These are phyloP conservation scores for Gaeumannomyces tritici DNA, from an alignment of 2,329 filamentous ascomycete genomes.

Conservation along the genomic window DNA sequence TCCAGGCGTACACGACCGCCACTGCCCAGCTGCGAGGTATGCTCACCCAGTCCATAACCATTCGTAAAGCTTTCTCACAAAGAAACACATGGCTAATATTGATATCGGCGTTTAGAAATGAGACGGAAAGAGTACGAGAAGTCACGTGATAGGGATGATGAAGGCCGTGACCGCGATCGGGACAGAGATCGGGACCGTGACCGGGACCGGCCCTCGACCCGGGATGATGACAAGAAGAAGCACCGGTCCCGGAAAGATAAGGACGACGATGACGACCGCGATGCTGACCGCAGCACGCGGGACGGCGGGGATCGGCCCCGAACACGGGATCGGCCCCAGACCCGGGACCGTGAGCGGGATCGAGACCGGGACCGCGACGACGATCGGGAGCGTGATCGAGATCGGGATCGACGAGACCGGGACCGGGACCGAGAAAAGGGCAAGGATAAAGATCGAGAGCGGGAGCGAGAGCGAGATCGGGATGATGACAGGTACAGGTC, in stretches of 20 bases:
- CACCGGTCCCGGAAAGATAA: conserved; percentile 11
- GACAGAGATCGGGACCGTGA: conserved; percentile 2
- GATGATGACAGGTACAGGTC: background rate
- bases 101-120: conserved; percentile 14
- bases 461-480: conserved; percentile 10
- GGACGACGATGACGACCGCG: conserved; percentile 18
- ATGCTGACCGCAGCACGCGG: conserved; percentile 10
- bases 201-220: conserved; percentile 1
- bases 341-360: background rate
- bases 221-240: conserved; percentile 1
- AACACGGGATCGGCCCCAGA: background rate
- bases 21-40: conserved; percentile 75
- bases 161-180: conserved; percentile 1
- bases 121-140: conserved; percentile 28
- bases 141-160: background rate
- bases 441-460: conserved; percentile 15
- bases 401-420: background rate
- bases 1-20: conserved; percentile 73
- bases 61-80: background rate
- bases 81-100: background rate
- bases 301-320: conserved; percentile 6
- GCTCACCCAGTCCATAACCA: conserved; percentile 14
- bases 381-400: conserved; percentile 15
- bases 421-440: conserved; percentile 7
- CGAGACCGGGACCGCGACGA: conserved; percentile 5